A percentile compares a stretch with the other conserved stretches of the same genome.
These are phyloP conservation scores for Aspergillus versicolor DNA, from an alignment of 2,329 filamentous ascomycete species.

Conservation along the genomic window DNA sequence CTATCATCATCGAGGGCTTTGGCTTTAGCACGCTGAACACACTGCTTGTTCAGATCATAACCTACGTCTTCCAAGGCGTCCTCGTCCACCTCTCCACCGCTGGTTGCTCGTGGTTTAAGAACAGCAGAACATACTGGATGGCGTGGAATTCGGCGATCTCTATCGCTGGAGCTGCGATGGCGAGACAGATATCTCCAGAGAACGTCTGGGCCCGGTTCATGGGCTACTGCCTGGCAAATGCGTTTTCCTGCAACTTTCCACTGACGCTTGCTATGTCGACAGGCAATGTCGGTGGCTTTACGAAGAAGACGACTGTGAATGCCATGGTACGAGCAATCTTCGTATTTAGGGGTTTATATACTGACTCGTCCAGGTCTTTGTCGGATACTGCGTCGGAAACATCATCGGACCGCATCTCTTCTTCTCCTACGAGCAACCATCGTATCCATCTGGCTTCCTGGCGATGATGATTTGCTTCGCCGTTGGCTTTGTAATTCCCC, in stretches of 20 bases:
- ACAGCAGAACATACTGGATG: constrained; percentile 4
- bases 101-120: constrained; percentile 1
- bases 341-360: neutral
- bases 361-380: constrained; percentile 28
- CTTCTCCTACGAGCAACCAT: constrained; percentile 40
- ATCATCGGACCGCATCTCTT: constrained; percentile 49
- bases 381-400: constrained; percentile 45
- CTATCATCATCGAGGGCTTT: constrained; percentile 38
- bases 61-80: constrained; percentile 36
- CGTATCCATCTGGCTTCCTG: constrained; percentile 22
- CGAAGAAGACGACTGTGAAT: constrained; percentile 49
- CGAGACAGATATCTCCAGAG: constrained; percentile 14
- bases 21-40: constrained; percentile 38
- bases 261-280: constrained; percentile 43
- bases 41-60: constrained; percentile 39
- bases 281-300: constrained; percentile 49
- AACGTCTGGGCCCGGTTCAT: constrained; percentile 16
- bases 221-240: constrained; percentile 29
- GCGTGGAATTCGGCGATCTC: neutral
- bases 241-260: constrained; percentile 39
- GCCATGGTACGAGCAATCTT: constrained; percentile 29
- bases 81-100: constrained; percentile 13
- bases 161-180: constrained; percentile 24
- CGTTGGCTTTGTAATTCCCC: neutral
- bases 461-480: constrained; percentile 10